Conservation (phyloP, 2,329 filamentous ascomycete genomes). For the Byssochlamys sp. region DNA sequence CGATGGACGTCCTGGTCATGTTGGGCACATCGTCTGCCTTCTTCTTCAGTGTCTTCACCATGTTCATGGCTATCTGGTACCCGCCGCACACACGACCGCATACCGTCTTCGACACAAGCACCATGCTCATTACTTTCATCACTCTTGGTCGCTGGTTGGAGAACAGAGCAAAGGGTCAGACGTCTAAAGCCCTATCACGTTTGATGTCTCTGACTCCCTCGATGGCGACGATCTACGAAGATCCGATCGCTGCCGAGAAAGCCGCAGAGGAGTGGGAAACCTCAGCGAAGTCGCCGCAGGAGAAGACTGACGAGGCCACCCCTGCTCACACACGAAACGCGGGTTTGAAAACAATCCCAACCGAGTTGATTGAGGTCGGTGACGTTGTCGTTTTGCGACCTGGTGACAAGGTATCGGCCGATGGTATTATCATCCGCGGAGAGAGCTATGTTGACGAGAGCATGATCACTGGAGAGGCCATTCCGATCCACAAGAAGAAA, state of each 20-base stretch:
- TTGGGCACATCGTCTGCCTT: constrained; percentile 90
- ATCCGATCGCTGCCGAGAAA: constrained; percentile 88
- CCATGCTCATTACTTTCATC: constrained; percentile 95
- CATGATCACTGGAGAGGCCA: constrained; percentile 96
- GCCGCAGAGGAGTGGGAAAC: constrained; percentile 65
- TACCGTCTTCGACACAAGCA: constrained; percentile 94
- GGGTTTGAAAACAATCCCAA: constrained; percentile 81
- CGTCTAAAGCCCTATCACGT: constrained; percentile 80
- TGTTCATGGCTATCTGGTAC: constrained; percentile 70
- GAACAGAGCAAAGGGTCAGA: constrained; percentile 91
- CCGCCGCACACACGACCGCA: constrained; percentile 68
- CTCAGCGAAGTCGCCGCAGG: constrained; percentile 5
- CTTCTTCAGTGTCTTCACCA: constrained; percentile 83
- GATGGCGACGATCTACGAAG: constrained; percentile 91
- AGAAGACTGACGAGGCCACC: constrained; percentile 2
- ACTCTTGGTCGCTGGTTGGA: constrained; percentile 83
- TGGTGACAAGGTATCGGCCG: constrained; percentile 92
- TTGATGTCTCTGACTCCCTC: constrained; percentile 94
- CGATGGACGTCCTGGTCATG: constrained; percentile 94
- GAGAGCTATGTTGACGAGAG: constrained; percentile 94
- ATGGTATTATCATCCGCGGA: constrained; percentile 75
- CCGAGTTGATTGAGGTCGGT: constrained; percentile 84
- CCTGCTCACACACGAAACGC: constrained; percentile 33
- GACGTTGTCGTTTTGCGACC: constrained; percentile 88
- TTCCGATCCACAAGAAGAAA: constrained; percentile 83